Evolutionary conservation across 2,329 filamentous ascomycete species (phyloP).

Genomic region (Ophiostoma australiae): DNA sequence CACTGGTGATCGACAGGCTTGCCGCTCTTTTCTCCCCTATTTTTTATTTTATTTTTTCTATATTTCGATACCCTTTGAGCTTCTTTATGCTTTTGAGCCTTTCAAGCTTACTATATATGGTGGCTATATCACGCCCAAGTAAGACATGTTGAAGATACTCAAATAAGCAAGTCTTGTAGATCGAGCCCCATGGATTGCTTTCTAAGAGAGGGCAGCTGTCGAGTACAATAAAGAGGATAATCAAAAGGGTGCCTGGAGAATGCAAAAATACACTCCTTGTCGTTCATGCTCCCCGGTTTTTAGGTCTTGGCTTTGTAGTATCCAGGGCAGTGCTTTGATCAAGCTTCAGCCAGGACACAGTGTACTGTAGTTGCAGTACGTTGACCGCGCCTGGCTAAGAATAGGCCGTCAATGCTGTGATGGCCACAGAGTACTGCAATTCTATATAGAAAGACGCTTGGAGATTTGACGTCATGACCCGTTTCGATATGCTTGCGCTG

Average conservation of each 20-base stretch:
- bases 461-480: not conserved
- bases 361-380: not conserved
- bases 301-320: not conserved
- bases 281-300: slow-evolving; percentile 4
- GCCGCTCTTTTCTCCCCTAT: not conserved
- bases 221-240: not conserved
- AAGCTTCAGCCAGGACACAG: not conserved
- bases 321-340: not conserved
- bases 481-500: not conserved
- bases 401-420: not conserved
- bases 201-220: not conserved
- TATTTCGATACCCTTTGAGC: no score
- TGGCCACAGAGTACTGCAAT: not conserved
- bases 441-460: not conserved
- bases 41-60: not conserved
- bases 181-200: not conserved
- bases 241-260: not conserved
- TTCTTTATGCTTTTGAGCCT: not conserved
- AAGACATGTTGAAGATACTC: not conserved
- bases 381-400: not conserved
- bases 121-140: not conserved
- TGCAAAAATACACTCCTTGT: not conserved
- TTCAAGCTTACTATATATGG: not conserved
- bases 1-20: not conserved
- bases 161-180: not conserved